These are phyloP conservation scores for Nectriaceae sp. DNA, from an alignment of 2,329 filamentous ascomycete genomes.

Conservation along the genomic window DNA sequence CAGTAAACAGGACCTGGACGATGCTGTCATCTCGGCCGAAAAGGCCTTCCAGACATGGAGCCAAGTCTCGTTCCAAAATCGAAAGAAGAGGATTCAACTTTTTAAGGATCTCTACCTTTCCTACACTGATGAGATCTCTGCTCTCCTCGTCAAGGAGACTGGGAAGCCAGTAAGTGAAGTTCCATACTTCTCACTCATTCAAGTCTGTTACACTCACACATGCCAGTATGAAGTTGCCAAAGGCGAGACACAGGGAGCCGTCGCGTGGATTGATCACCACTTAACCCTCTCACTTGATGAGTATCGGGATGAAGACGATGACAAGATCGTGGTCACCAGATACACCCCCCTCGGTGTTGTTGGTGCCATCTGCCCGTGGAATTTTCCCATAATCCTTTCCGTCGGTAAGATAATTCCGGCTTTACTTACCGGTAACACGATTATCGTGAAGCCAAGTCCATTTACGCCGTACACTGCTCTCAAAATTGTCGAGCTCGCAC, in stretches of 20 bases:
- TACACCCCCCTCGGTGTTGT: slow-evolving; percentile 40
- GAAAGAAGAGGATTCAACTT: not conserved
- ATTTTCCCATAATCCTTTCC: slow-evolving; percentile 53
- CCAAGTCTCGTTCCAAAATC: not conserved
- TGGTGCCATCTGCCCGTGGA: slow-evolving; percentile 55
- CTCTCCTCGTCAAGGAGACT: slow-evolving; percentile 3
- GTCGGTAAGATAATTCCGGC: slow-evolving; percentile 57
- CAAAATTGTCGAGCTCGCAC: slow-evolving; percentile 61
- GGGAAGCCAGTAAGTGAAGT: slow-evolving; percentile 10
- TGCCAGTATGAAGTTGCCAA: not conserved
- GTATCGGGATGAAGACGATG: not conserved
- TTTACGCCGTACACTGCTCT: slow-evolving; percentile 60
- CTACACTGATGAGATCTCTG: slow-evolving; percentile 1
- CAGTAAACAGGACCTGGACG: slow-evolving; percentile 2
- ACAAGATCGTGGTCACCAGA: not conserved
- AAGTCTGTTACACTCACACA: not conserved
- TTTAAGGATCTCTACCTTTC: not conserved
- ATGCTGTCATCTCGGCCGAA: not conserved
- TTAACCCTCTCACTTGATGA: not conserved
- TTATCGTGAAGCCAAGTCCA: slow-evolving; percentile 56
- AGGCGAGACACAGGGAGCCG: not conserved
- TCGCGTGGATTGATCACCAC: not conserved
- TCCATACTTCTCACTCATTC: not conserved
- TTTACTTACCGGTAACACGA: slow-evolving; percentile 54
- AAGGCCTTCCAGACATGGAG: not conserved